Evolutionary conservation across 2,329 filamentous ascomycete genomes (phyloP), one percentile per base, ranked within the genome.

Genomic region (Paradendryphiella salina): DNA sequence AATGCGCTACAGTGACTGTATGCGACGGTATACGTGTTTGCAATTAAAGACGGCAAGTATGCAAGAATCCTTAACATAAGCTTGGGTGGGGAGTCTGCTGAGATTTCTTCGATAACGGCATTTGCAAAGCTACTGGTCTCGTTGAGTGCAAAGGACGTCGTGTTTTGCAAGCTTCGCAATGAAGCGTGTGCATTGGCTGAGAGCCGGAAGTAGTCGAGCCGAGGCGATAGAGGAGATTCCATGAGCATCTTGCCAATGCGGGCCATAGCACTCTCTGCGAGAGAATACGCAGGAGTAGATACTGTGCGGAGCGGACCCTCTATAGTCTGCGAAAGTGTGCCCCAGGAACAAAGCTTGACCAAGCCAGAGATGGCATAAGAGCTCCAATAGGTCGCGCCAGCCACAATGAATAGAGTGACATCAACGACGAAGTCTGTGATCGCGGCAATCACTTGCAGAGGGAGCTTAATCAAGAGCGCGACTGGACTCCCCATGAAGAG

Each of bases 351-450:
- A 4, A 67, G 21, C 21, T 56, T 57, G 18, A 69, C 28, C 2
- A 66, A 26, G 6, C 65, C 44, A 18, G 63, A 66, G 17, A 73
- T 45, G 29, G 68, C 28, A 33, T 67, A 64, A 20, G 72, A 60
- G 5, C 59, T 50, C 66, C 72, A 72, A 32, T 67, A 82, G 1
- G 77, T 69, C 3, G 80, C 76, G 2, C 63, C 66, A 5, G 87
- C 88, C 15, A 84, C 76, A 26, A 84, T 65, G 32, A 89, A 81
- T n/a, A 94, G 80, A 3, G 81, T 80, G 4, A 84, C 75, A 67
- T 97, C 93, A 55, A 96, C 87, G 23, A 91, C 72, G 36, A 96
- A 79, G 64, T 91, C 91, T n/a, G 88, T 88, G 33, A 86, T 71
- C 46, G 85, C 83, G 35, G 92, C 89, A 8, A 91, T 69, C 33